Conservation (phyloP, 2,329 filamentous ascomycete species). For the Phoma sp. region DNA sequence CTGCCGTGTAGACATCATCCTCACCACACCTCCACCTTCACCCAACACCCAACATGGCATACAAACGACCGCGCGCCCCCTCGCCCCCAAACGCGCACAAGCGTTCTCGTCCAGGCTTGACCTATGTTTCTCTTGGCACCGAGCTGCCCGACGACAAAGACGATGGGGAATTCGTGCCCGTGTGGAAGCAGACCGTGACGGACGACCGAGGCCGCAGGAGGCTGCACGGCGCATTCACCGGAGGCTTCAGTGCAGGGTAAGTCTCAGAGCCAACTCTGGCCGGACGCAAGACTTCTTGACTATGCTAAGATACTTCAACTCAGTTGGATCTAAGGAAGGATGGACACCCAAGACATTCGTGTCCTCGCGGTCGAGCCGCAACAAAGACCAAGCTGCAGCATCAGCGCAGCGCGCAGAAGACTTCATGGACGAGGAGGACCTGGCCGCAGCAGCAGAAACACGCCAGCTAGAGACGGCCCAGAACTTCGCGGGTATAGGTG, state of each 20-base stretch:
- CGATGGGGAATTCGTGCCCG: constrained; percentile 87
- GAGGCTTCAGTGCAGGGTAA: constrained; percentile 95
- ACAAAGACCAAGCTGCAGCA: constrained; percentile 65
- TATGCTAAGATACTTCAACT: constrained; percentile 85
- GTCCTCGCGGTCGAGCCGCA: constrained; percentile 82
- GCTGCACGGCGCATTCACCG: constrained; percentile 94
- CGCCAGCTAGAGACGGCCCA: constrained; percentile 74
- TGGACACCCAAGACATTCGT: constrained; percentile 94
- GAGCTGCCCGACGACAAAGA: constrained; percentile 83
- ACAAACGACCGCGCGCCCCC: constrained; percentile 40
- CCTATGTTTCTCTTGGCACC: constrained; percentile 65
- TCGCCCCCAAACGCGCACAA: constrained; percentile 63
- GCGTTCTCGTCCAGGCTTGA: constrained; percentile 68
- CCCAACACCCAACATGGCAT: constrained; percentile 33
- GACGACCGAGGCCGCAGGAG: constrained; percentile 91
- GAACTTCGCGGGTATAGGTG: constrained; percentile 77
- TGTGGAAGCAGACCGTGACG: constrained; percentile 98
- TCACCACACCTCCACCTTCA: not conserved
- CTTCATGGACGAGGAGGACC: constrained; percentile 98
- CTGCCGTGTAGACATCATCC: not conserved
- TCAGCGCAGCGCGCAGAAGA: constrained; percentile 81
- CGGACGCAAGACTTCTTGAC: constrained; percentile 43
- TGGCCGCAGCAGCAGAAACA: constrained; percentile 83
- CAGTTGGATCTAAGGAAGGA: constrained; percentile 96
- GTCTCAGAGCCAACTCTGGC: constrained; percentile 41